Evolutionary conservation across 768 basidiomycete species (phyloP), one percentile per base, ranked within the genome.

Genomic region (Sarcomyxa edulis): DNA sequence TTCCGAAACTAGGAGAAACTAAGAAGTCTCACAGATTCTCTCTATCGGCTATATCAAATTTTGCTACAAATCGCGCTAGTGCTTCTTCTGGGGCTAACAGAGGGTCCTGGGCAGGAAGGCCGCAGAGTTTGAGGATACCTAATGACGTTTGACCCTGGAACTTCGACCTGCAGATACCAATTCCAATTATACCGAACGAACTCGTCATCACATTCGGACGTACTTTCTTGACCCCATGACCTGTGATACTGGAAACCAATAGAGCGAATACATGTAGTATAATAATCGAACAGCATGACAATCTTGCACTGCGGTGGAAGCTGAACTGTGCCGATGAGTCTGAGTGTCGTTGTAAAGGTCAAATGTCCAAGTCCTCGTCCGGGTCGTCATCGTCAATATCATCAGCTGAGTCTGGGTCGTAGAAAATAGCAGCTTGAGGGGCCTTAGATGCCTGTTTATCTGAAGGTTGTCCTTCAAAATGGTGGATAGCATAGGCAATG

Each of bases 351-450:
- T n/a, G 16, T 32, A 30, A 21, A 12, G 27, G 22, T 55, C 52
- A 92, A 41, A 93, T 85, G 51, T 95, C 88, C 43, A 95, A 64
- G 60, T 95, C 92, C 54, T 95, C 93, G 49, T 96, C 93, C 15
- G 93, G 93, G 65, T 96, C 93, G 39, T 95, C 93, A 39, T 94
- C 93, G 53, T 96, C 93, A 35, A 94, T 76, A 48, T 96, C 93
- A 52, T 96, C 93, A 19, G 86, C 91, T 19, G 88, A 90, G 55
- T 94, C 93, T 7, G 93, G 91, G 48, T 93, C 89, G 47, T 95
- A 96, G 44, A 83, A 68, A 39, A 96, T 94, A 2, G 75, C 69
- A 7, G 68, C 65, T 19, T 28, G 26, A n/a, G 57, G 48, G 5
- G 48, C 35, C n/a, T 35, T 30, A 10, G 44, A 45, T 29, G 48